phyloP scores from a whole-genome alignment of 1,284 basidiomycete genomes.

The Malassezia obtusa region DNA sequence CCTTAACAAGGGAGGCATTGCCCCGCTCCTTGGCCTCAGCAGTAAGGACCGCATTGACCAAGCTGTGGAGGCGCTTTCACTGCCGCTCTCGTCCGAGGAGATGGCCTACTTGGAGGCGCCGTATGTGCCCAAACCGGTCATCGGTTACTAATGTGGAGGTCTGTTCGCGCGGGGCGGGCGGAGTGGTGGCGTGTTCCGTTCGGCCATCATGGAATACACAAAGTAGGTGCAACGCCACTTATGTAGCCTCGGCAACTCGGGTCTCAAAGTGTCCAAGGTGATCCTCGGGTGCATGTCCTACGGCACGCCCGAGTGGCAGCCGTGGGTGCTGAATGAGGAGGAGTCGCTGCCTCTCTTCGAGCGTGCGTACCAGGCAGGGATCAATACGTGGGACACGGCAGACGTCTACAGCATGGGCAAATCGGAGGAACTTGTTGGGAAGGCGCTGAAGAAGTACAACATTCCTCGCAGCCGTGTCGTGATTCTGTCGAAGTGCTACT shows the following conservation, averaged over 20 bases:
- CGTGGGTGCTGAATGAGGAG: constrained; percentile 58
- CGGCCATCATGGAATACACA: constrained; percentile 11
- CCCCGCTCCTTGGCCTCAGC: constrained; percentile 13
- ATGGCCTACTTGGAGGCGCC: constrained; percentile 7
- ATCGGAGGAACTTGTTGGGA: constrained; percentile 64
- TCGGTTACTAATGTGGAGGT: constrained; percentile 6
- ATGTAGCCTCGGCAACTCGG: constrained; percentile 10
- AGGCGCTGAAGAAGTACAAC: constrained; percentile 65
- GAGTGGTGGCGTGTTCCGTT: no score
- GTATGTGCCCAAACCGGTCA: constrained; percentile 7
- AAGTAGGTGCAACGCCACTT: background rate
- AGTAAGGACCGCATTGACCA: constrained; percentile 12
- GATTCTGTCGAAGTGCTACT: constrained; percentile 60
- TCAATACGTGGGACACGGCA: constrained; percentile 62
- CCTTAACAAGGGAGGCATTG: constrained; percentile 4
- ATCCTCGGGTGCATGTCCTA: constrained; percentile 54
- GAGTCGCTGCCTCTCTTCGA: constrained; percentile 36
- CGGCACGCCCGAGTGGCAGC: constrained; percentile 49
- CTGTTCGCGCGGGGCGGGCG: no score
- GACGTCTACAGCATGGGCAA: constrained; percentile 64
- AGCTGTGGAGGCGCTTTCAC: constrained; percentile 6
- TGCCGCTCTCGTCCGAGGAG: constrained; percentile 3
- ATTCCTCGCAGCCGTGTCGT: constrained; percentile 63
- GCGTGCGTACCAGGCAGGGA: constrained; percentile 50
- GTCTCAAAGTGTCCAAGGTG: constrained; percentile 49